Evolutionary conservation across 768 basidiomycete genomes (phyloP).

Genomic region (Suillus clintonianus): DNA sequence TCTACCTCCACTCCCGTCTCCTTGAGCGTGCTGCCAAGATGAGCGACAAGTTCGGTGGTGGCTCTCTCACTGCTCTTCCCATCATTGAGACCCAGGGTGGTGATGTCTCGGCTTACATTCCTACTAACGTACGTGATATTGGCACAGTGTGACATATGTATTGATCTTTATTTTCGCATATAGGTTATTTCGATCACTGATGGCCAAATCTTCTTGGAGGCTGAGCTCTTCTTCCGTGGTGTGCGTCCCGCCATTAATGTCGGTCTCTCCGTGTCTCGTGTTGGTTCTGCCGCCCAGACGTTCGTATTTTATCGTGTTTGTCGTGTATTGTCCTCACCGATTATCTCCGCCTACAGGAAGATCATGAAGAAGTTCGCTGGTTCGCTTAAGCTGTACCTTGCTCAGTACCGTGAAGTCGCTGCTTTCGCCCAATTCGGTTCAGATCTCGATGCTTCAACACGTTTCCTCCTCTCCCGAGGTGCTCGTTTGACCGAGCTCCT

Average conservation of each 20-base stretch:
- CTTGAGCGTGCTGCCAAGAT: slow-evolving; percentile 99
- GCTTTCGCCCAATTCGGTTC: slow-evolving; percentile 99
- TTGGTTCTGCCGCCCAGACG: slow-evolving; percentile 99
- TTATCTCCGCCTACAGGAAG: slow-evolving; percentile 52
- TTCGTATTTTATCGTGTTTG: slow-evolving; percentile 42
- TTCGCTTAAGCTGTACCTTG: slow-evolving; percentile 99
- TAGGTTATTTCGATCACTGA: slow-evolving; percentile 99
- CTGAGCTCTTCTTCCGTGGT: slow-evolving; percentile 99
- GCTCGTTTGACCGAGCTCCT: slow-evolving; percentile 96
- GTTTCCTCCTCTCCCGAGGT: slow-evolving; percentile 97
- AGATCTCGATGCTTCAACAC: slow-evolving; percentile 98
- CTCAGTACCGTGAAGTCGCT: slow-evolving; percentile 99
- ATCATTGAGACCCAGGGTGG: slow-evolving; percentile 99
- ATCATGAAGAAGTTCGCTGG: slow-evolving; percentile 99
- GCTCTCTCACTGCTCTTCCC: slow-evolving; percentile 97
- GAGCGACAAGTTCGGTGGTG: slow-evolving; percentile 98
- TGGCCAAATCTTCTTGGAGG: slow-evolving; percentile 99
- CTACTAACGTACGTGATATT: slow-evolving; percentile 68
- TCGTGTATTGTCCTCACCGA: neutral
- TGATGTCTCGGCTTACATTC: slow-evolving; percentile 99
- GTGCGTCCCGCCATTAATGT: slow-evolving; percentile 99
- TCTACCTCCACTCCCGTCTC: slow-evolving; percentile 99
- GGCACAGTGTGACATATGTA: neutral
- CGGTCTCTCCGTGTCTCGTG: slow-evolving; percentile 99
- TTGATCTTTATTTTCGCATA: slow-evolving; percentile 10